Evolutionary conservation across 345 rosid species (phyloP), one percentile per base, ranked within the genome.

Genomic region (Eucalyptus marginata): DNA sequence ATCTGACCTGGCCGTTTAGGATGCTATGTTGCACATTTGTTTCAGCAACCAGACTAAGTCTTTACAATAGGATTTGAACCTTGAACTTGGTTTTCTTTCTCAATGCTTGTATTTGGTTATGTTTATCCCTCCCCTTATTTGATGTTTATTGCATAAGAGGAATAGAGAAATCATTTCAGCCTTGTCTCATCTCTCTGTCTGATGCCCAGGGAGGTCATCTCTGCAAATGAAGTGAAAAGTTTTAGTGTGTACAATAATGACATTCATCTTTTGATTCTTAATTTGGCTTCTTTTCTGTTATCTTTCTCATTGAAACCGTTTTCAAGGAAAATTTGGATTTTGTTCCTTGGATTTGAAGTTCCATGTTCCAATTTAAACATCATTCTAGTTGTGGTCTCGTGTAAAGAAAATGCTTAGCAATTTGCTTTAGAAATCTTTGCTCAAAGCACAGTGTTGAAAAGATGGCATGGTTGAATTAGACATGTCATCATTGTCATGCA

Each of bases 1-100:
- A 86, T 87, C 89, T 90, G 87, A 90, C 92, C 90, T 87, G 84
- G 90, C 91, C 87, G 80, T 66, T 54, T 88, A 87, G 89, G 93
- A 86, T 91, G 90, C 92, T 90, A 86, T 87, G 90, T 87, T 76
- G 90, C 88, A 83, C 91, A 88, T 89, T 89, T 90, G 66, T 54
- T 44, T 33, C 86, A 87, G 91, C 91, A 43, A 89, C 90, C 92
- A 90, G 92, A 91, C 92, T 86, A 66, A 87, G 87, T 40, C 29
- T 76, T 76, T 40, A 20, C 84, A 76, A 76, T 43, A 76, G 84
- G 84, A 76, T 40, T 40, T 76, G 47, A 40, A 76, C 84, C 47
- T 76, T 40, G 47, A 10, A 76, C 47, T 87, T 90, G 64, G 89
- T 12, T 88, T 66, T 89, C 76, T 85, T 83, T 87, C 86, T 89